A percentile compares a stretch with the other conserved stretches of the same genome.
Evolutionary conservation across 2,329 filamentous ascomycete species (phyloP).

Genomic region (Scopulariopsis brevicaulis): DNA sequence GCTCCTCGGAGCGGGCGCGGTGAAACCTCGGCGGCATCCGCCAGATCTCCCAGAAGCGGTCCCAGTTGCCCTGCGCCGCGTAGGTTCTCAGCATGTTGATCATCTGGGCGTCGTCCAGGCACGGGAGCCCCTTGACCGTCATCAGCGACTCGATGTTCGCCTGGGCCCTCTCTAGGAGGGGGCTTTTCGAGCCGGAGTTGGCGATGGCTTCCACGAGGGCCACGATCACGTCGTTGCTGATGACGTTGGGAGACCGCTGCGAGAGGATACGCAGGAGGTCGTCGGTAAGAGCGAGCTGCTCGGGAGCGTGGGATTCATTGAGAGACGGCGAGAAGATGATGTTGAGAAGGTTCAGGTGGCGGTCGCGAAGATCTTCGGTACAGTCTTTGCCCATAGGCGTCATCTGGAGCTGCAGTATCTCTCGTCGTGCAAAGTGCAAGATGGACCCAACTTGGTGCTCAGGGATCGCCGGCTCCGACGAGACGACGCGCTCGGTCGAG

Average conservation of each 20-base stretch:
- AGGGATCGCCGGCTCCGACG: not conserved
- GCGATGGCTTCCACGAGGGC: constrained; percentile 29
- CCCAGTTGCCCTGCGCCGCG: constrained; percentile 35
- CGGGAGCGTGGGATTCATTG: not conserved
- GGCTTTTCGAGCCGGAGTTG: constrained; percentile 16
- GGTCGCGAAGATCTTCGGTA: not conserved
- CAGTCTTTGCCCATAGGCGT: not conserved
- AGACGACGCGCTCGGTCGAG: not conserved
- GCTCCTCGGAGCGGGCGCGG: constrained; percentile 30
- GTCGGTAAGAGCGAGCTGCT: constrained; percentile 2
- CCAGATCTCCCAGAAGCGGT: constrained; percentile 50
- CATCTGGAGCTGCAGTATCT: not conserved
- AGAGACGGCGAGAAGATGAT: constrained; percentile 20
- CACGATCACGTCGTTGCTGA: constrained; percentile 35
- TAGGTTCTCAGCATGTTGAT: constrained; percentile 33
- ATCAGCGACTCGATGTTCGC: constrained; percentile 32
- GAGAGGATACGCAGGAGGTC: constrained; percentile 2
- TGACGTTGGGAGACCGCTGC: constrained; percentile 29
- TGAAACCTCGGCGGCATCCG: constrained; percentile 38
- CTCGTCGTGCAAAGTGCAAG: not conserved
- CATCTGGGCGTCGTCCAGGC: constrained; percentile 24
- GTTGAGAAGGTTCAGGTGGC: constrained; percentile 17
- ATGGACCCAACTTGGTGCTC: not conserved
- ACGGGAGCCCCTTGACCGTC: constrained; percentile 21
- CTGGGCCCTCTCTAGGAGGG: constrained; percentile 25